phyloP scores from a whole-genome alignment of 352 stramenopile species.

The Phytophthora chlamydospora region DNA sequence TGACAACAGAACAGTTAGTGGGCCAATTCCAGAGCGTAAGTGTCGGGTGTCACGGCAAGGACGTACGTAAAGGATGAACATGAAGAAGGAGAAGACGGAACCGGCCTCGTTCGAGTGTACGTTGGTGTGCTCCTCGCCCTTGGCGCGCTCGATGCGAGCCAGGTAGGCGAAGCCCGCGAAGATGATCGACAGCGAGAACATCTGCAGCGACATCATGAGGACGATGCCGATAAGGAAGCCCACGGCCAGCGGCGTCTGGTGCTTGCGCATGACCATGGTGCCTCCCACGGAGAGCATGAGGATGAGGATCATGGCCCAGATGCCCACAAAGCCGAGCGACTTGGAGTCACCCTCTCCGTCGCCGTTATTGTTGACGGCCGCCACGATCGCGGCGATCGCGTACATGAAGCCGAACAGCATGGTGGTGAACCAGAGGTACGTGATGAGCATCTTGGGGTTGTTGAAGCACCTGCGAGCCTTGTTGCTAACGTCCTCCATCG shows the following conservation, averaged over 20 bases:
- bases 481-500: slow-evolving; percentile 54
- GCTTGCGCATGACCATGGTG: slow-evolving; percentile 91
- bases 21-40: too few relatives aligned
- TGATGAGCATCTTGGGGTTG: slow-evolving; percentile 86
- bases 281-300: slow-evolving; percentile 80
- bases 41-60: too few relatives aligned
- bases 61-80: slow-evolving; percentile 88
- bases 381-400: slow-evolving; percentile 83
- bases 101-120: slow-evolving; percentile 81
- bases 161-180: slow-evolving; percentile 77
- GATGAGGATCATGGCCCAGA: slow-evolving; percentile 88
- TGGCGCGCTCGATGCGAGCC: slow-evolving; percentile 65
- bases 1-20: slow-evolving; percentile 4
- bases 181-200: slow-evolving; percentile 84
- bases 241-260: slow-evolving; percentile 85
- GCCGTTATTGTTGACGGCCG: slow-evolving; percentile 80
- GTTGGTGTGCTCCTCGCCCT: slow-evolving; percentile 57
- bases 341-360: slow-evolving; percentile 71
- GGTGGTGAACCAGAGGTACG: slow-evolving; percentile 86
- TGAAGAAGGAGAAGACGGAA: slow-evolving; percentile 88
- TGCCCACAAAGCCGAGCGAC: slow-evolving; percentile 79
- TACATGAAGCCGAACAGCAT: slow-evolving; percentile 89
- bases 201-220: slow-evolving; percentile 91
- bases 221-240: slow-evolving; percentile 92
- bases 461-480: slow-evolving; percentile 77